phyloP scores from a whole-genome alignment of 192 early-diverging fungal genomes.

The Podila minutissima region DNA sequence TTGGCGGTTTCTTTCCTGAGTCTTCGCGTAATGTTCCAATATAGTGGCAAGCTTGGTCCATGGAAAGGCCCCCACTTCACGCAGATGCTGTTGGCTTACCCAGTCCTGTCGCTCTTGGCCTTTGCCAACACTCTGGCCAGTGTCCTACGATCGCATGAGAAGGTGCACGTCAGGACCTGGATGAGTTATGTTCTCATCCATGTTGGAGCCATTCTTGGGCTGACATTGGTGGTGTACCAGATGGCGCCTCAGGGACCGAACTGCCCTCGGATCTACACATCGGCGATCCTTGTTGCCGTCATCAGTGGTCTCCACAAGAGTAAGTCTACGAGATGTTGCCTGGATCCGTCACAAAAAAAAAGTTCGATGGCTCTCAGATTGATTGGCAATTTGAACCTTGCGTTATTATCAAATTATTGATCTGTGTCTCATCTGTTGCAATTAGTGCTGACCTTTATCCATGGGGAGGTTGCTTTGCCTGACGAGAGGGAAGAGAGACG shows the following conservation, averaged over 20 bases:
- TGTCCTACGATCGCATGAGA: conserved; percentile 45
- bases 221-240: conserved; percentile 55
- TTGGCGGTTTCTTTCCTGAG: conserved; percentile 62
- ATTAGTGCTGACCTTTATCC: conserved; percentile 36
- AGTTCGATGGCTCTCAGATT: conserved; percentile 1
- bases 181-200: conserved; percentile 47
- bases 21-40: conserved; percentile 56
- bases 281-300: conserved; percentile 41
- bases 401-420: neutral
- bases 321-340: neutral
- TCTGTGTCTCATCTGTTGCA: neutral
- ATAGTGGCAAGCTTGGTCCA: conserved; percentile 65
- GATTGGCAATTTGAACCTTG: conserved; percentile 1
- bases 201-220: conserved; percentile 23
- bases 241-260: conserved; percentile 35
- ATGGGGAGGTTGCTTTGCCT: conserved; percentile 54
- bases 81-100: conserved; percentile 62
- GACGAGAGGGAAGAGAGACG: conserved; percentile 45
- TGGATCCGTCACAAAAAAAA: neutral
- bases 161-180: conserved; percentile 37
- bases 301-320: conserved; percentile 49
- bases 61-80: conserved; percentile 66
- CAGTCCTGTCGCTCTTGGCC: conserved; percentile 58
- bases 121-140: conserved; percentile 56
- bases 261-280: conserved; percentile 47